Evolutionary conservation across 225 moss, liverwort and hornwort genomes (phyloP), one percentile per base, ranked within the genome.

Genomic region (Asterella californica): DNA sequence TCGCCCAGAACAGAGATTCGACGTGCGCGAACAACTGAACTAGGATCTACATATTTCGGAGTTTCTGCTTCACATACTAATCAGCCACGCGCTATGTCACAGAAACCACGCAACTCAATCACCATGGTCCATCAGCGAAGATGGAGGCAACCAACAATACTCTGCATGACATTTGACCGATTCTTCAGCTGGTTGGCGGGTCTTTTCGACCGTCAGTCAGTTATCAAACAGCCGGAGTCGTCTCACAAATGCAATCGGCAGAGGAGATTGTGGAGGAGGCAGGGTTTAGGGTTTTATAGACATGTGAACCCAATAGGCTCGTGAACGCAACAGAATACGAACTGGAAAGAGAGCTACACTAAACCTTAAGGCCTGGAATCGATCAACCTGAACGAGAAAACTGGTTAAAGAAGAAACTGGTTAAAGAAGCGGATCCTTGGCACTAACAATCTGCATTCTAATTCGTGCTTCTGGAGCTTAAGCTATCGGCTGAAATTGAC

Each of bases 321-420:
- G 29, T 67, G 36, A 34, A 67, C 67, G 14, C 67, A 37, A 67
- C 10, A 18, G 21, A 33, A 67, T 14, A n/a, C 30, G 30, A 17
- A 67, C 67, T 67, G 67, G 67, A 67, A 67, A 37, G 67, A 37
- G 67, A 67, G 34, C 67, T 67, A 67, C 67, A 17, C 67, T 67
- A 67, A 18, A 67, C 36, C 29, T 10, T 67, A 37, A 19, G 33
- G 36, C 67, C 33, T 36, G 18, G 67, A 2, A 36, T 33, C 18
- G 67, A 67, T 62, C 62, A 37, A 10, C 15, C 67, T 17, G 33
- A 18, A 37, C 34, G 36, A 67, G 67, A 34, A 67, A 29, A 29
- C 42, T 42, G 27, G 2, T 67, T 12, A 34, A n/a, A n/a, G n/a
- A n/a, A n/a, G n/a, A 67, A 29, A 29, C 42, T 42, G 27, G 2